Evolutionary conservation across 352 stramenopile species (phyloP), one percentile per base, ranked within the genome.

Genomic region (Globisporangium echinulatum): DNA sequence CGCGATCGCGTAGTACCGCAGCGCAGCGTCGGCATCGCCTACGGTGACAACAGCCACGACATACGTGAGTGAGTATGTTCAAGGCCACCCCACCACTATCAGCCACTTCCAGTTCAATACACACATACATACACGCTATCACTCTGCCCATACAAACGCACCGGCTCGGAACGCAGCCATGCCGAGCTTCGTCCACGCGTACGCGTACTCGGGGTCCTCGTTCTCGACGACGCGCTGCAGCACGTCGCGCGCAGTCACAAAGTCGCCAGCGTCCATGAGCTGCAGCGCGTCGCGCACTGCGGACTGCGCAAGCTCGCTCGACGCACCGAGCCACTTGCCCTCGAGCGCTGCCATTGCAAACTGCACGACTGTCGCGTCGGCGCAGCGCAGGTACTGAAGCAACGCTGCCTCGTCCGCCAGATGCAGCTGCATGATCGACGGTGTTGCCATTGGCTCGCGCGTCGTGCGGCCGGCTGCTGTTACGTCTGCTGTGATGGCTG

Each of bases 181-280:
- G 25, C 70, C 85, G n/a, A 93, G 73, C 52, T 93, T 94, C 58
- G 73, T 80, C 79, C 82, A 88, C 0, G 75, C 85, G 61, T 85
- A 89, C 9, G 79, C 82, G 42, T 81, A 94, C 14, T 73, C 54
- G 0, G 81, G 71, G 43, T 75, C 77, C 1, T 71, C 63, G 0
- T 65, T 50, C 4, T 75, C 59, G 3, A 90, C 72, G 0, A 92
- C 59, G 25, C 71, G 51, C 4, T 78, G 25, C 25, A 94, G 62
- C 46, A 78, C 65, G 19, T 79, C 60, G 3, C 79, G 77, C 13
- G 79, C 80, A 51, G 56, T 40, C 2, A 66, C 59, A 47, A 74
- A 68, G 38, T 81, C 72, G 46, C 75, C 69, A n/a, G 53, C 44
- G 55, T 82, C 67, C 13, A 72, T 75, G n/a, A 77, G 17, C 49